Evolutionary conservation across 1,284 basidiomycete species (phyloP).

Genomic region (Tylopilus sp.): DNA sequence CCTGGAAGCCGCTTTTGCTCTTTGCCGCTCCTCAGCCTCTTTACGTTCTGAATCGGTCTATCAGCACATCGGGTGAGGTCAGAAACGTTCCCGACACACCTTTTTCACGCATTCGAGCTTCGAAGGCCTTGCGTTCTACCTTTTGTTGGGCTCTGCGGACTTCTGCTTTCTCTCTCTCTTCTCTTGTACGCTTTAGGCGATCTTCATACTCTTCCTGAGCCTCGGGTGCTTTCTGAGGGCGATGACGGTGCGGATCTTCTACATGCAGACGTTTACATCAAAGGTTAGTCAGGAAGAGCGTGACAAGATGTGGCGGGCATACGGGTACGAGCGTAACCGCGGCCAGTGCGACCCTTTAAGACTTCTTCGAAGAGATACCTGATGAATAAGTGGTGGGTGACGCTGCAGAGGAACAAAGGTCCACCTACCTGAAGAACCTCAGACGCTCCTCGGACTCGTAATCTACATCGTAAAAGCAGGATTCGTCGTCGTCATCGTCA

Average conservation of each 20-base stretch:
- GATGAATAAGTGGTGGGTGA: constrained; percentile 4
- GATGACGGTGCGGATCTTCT: constrained; percentile 23
- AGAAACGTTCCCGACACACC: constrained; percentile 13
- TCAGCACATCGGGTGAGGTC: constrained; percentile 15
- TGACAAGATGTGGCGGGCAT: constrained; percentile 14
- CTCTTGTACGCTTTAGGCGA: constrained; percentile 46
- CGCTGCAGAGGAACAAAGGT: not conserved
- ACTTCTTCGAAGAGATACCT: constrained; percentile 50
- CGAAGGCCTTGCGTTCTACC: constrained; percentile 50
- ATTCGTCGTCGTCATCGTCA: constrained; percentile 35
- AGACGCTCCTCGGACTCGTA: constrained; percentile 35
- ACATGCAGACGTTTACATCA: constrained; percentile 3
- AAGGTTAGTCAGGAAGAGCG: constrained; percentile 7
- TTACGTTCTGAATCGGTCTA: constrained; percentile 37
- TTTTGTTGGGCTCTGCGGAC: constrained; percentile 45
- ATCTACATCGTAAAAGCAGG: constrained; percentile 36
- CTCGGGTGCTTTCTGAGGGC: constrained; percentile 34
- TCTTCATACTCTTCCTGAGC: constrained; percentile 47
- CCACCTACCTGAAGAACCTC: constrained; percentile 42
- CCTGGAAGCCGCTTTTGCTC: constrained; percentile 49
- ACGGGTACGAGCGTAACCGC: constrained; percentile 23
- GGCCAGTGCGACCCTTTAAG: constrained; percentile 37
- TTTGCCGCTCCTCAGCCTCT: constrained; percentile 56
- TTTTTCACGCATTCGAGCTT: constrained; percentile 29
- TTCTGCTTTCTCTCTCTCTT: constrained; percentile 53